These are phyloP conservation scores for Thraustotheca clavata DNA, from an alignment of 352 stramenopile genomes.

Conservation along the genomic window DNA sequence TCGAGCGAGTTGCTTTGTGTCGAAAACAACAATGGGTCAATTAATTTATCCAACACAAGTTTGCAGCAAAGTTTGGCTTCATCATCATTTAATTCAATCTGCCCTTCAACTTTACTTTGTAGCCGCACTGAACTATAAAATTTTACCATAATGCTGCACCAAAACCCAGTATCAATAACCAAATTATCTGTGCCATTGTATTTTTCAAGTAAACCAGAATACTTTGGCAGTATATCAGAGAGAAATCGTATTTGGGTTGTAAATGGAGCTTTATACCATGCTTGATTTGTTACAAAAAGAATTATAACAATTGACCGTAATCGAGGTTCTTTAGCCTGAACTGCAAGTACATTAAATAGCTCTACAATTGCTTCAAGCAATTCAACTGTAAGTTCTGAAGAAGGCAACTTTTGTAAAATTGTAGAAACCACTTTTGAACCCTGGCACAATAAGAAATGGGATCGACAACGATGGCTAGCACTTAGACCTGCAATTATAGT, in stretches of 20 bases:
- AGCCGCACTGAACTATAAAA: constrained; percentile 18
- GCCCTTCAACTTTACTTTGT: constrained; percentile 18
- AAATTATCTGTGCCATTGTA: constrained; percentile 2
- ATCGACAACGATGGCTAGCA: constrained; percentile 49
- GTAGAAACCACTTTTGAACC: constrained; percentile 70
- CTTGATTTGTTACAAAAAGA: constrained; percentile 69
- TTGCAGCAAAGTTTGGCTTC: constrained; percentile 73
- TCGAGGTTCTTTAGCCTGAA: constrained; percentile 28
- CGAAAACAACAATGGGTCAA: constrained; percentile 57
- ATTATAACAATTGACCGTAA: constrained; percentile 40
- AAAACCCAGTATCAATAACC: constrained; percentile 3
- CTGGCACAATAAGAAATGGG: constrained; percentile 58
- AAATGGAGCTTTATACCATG: constrained; percentile 70
- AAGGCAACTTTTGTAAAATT: constrained; percentile 63
- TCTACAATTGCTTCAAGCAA: constrained; percentile 51
- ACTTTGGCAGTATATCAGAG: constrained; percentile 44
- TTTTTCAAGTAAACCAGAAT: constrained; percentile 42
- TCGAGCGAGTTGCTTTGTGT: constrained; percentile 27
- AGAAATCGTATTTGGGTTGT: constrained; percentile 66
- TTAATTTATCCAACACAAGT: constrained; percentile 58
- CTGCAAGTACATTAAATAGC: constrained; percentile 51
- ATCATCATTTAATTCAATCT: constrained; percentile 30
- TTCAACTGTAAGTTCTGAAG: constrained; percentile 50
- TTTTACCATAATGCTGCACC: constrained; percentile 1
- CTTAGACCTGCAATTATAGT: constrained; percentile 33